Conservation (phyloP, 2,329 filamentous ascomycete species). For the Xylaria digitata region DNA sequence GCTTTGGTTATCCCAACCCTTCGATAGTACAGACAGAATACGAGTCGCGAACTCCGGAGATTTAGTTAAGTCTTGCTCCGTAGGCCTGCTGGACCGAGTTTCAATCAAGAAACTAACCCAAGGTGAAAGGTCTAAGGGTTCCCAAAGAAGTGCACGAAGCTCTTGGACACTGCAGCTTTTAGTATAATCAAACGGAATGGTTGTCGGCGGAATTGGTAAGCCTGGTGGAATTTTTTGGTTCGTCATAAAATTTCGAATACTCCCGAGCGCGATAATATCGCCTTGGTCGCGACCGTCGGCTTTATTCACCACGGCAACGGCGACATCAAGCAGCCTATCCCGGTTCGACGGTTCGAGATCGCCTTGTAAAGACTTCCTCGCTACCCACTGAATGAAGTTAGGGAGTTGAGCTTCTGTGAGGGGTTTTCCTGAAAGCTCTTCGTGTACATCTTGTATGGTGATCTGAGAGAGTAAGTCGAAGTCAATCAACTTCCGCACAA, state of each 20-base stretch:
- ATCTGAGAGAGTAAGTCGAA: slow-evolving; percentile 90
- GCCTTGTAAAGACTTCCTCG: slow-evolving; percentile 74
- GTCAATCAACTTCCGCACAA: slow-evolving; percentile 83
- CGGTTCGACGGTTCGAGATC: slow-evolving; percentile 78
- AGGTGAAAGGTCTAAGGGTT: slow-evolving; percentile 81
- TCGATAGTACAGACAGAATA: slow-evolving; percentile 83
- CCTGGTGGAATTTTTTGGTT: slow-evolving; percentile 83
- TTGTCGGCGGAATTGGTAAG: slow-evolving; percentile 81
- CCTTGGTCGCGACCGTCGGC: slow-evolving; percentile 66
- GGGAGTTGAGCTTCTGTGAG: slow-evolving; percentile 81
- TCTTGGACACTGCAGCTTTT: slow-evolving; percentile 73
- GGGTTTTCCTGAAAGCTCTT: slow-evolving; percentile 84
- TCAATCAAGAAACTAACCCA: slow-evolving; percentile 88
- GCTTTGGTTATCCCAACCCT: slow-evolving; percentile 87
- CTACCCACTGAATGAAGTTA: slow-evolving; percentile 87
- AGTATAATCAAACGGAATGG: slow-evolving; percentile 87
- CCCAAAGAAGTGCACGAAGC: slow-evolving; percentile 86
- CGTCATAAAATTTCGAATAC: slow-evolving; percentile 79
- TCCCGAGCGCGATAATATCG: slow-evolving; percentile 79
- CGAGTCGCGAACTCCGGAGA: slow-evolving; percentile 80
- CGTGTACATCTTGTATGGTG: slow-evolving; percentile 85
- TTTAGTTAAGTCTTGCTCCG: slow-evolving; percentile 76
- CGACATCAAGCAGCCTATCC: slow-evolving; percentile 79
- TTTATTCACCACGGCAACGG: slow-evolving; percentile 75
- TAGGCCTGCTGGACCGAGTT: slow-evolving; percentile 67